Evolutionary conservation across 2,329 filamentous ascomycete species (phyloP).

Genomic region (Thermothelomyces thermophilus): DNA sequence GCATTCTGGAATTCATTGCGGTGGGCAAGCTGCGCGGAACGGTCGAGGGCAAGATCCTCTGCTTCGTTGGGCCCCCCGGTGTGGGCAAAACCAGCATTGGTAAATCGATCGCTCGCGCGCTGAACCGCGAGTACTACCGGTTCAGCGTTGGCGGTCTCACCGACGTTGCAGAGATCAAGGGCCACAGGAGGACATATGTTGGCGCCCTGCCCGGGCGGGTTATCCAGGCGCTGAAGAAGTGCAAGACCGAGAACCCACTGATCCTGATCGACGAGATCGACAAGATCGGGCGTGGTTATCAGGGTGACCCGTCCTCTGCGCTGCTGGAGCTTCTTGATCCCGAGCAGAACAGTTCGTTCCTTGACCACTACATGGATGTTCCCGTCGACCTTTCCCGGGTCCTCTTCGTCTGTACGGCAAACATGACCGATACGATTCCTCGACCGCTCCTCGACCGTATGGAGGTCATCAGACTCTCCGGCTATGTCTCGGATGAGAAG

Average conservation of each 20-base stretch:
- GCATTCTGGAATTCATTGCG: slow-evolving; percentile 95
- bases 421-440: slow-evolving; percentile 97
- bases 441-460: slow-evolving; percentile 90
- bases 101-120: slow-evolving; percentile 90
- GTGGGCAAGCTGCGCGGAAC: slow-evolving; percentile 95
- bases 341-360: slow-evolving; percentile 93
- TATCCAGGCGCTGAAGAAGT: slow-evolving; percentile 98
- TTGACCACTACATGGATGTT: slow-evolving; percentile 98
- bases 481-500: slow-evolving; percentile 97
- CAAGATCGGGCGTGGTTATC: slow-evolving; percentile 94
- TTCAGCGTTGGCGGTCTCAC: slow-evolving; percentile 97
- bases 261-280: slow-evolving; percentile 97
- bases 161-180: slow-evolving; percentile 98
- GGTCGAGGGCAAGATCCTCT: slow-evolving; percentile 96
- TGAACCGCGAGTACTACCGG: slow-evolving; percentile 95
- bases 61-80: slow-evolving; percentile 93
- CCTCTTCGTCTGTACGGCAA: slow-evolving; percentile 95
- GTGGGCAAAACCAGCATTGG: slow-evolving; percentile 99
- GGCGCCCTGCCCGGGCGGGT: slow-evolving; percentile 92
- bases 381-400: slow-evolving; percentile 97
- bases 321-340: slow-evolving; percentile 90
- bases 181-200: slow-evolving; percentile 91
- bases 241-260: slow-evolving; percentile 94
- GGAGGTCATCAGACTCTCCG: slow-evolving; percentile 94
- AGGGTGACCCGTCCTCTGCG: slow-evolving; percentile 92